Evolutionary conservation across 2,329 filamentous ascomycete genomes (phyloP).

Genomic region (Dactylellina cionopaga): DNA sequence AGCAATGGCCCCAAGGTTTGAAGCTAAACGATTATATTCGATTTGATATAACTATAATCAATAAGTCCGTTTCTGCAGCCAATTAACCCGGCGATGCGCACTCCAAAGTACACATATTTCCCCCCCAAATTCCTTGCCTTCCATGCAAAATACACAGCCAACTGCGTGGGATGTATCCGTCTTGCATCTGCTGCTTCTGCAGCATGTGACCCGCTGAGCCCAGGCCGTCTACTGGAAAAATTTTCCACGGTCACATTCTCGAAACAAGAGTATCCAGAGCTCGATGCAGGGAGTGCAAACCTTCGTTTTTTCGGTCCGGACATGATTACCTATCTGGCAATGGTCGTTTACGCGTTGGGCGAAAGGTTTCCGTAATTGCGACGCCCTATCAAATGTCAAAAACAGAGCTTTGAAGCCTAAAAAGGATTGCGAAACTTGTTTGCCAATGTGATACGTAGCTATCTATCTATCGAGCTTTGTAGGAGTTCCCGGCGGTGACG

Average conservation of each 20-base stretch:
- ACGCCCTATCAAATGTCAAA: constrained; percentile 25
- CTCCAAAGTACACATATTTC: too few relatives aligned
- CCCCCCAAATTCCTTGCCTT: constrained; percentile 22
- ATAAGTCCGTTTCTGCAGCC: constrained; percentile 43
- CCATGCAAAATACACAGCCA: constrained; percentile 13
- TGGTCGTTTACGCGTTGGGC: constrained; percentile 4
- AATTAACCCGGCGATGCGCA: constrained; percentile 48
- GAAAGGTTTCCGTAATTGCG: constrained; percentile 26
- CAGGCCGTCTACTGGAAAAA: constrained; percentile 43
- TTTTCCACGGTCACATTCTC: constrained; percentile 47
- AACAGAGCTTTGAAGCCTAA: neutral
- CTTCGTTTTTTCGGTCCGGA: constrained; percentile 31
- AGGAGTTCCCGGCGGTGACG: constrained; percentile 28
- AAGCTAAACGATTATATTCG: constrained; percentile 50
- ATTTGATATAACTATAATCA: constrained; percentile 34
- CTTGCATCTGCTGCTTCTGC: too few relatives aligned
- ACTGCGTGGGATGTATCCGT: constrained; percentile 47
- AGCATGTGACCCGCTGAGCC: constrained; percentile 46
- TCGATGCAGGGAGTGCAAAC: constrained; percentile 34
- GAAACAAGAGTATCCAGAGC: constrained; percentile 38
- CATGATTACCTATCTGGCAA: constrained; percentile 44
- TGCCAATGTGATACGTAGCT: too few relatives aligned
- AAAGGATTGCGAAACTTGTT: constrained; percentile 32
- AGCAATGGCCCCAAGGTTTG: constrained; percentile 37
- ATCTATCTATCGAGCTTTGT: constrained; percentile 12